phyloP scores from a whole-genome alignment of 1,139 yeast genomes.

The Zhuliangozyma blackwelliae region DNA sequence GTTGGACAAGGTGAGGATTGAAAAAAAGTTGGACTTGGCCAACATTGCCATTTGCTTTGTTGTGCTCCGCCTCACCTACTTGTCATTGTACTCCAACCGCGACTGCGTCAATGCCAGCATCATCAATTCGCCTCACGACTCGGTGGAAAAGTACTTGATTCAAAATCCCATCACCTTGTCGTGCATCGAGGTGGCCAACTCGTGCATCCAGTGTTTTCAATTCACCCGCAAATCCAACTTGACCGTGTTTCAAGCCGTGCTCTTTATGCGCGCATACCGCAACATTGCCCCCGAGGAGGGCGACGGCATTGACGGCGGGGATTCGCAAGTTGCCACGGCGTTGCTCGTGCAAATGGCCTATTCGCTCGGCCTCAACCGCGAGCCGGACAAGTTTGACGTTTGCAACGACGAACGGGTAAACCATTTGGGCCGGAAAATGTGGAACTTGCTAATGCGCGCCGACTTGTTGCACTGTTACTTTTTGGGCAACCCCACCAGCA shows the following conservation, averaged over 20 bases:
- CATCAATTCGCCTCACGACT: slow-evolving; percentile 10
- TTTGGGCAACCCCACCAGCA: slow-evolving; percentile 35
- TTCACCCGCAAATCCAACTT: slow-evolving; percentile 19
- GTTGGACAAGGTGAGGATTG: slow-evolving; percentile 15
- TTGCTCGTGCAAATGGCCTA: slow-evolving; percentile 37
- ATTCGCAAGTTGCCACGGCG: slow-evolving; percentile 34
- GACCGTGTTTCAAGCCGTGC: slow-evolving; percentile 26
- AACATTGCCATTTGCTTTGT: slow-evolving; percentile 25
- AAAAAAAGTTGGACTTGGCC: slow-evolving; percentile 28
- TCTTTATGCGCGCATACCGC: slow-evolving; percentile 43
- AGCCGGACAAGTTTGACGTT: slow-evolving; percentile 26
- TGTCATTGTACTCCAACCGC: slow-evolving; percentile 30
- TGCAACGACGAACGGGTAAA: slow-evolving; percentile 22
- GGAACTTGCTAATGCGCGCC: slow-evolving; percentile 38
- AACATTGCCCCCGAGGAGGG: slow-evolving; percentile 50
- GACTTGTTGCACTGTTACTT: slow-evolving; percentile 32
- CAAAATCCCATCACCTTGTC: slow-evolving; percentile 23
- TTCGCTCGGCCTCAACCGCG: slow-evolving; percentile 43
- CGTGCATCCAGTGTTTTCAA: slow-evolving; percentile 24
- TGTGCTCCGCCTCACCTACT: slow-evolving; percentile 25
- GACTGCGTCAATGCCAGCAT: slow-evolving; percentile 21
- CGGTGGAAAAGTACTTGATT: slow-evolving; percentile 20
- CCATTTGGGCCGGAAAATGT: slow-evolving; percentile 43
- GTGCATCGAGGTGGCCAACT: slow-evolving; percentile 23
- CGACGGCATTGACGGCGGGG: slow-evolving; percentile 41